Evolutionary conservation across 371 early-diverging fungal genomes (phyloP).

Genomic region (Mycotypha africana): DNA sequence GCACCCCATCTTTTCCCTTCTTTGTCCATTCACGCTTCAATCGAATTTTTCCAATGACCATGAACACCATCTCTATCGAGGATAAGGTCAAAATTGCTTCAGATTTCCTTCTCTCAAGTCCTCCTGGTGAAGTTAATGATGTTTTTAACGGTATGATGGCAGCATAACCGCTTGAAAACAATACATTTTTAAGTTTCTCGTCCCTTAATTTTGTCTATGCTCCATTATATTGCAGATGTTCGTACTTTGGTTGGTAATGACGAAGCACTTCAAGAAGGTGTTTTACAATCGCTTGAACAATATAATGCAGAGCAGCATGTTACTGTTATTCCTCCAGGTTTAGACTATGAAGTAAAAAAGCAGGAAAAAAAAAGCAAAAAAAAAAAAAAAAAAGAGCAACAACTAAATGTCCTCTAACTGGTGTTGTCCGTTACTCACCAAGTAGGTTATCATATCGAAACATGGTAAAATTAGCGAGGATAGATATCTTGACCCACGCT

Average conservation of each 20-base stretch:
- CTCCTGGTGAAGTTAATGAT: slow-evolving; percentile 96
- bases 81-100: slow-evolving; percentile 77
- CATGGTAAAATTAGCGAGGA: slow-evolving; percentile 58
- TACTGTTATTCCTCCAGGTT: slow-evolving; percentile 60
- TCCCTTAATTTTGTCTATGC: not conserved
- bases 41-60: not conserved
- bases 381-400: not conserved
- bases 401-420: too few species aligned
- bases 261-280: slow-evolving; percentile 65
- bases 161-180: not conserved
- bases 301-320: slow-evolving; percentile 85
- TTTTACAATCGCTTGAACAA: slow-evolving; percentile 67
- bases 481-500: slow-evolving; percentile 71
- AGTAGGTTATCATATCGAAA: slow-evolving; percentile 78
- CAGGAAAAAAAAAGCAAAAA: not conserved
- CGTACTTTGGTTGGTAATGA: slow-evolving; percentile 82
- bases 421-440: too few species aligned
- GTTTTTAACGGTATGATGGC: slow-evolving; percentile 82
- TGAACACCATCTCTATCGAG: slow-evolving; percentile 29
- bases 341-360: slow-evolving; percentile 62
- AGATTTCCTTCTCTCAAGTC: slow-evolving; percentile 78
- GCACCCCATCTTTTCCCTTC: too few species aligned
- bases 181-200: not conserved
- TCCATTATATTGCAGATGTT: slow-evolving; percentile 64
- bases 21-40: too few species aligned